Evolutionary conservation across 768 basidiomycete genomes (phyloP), one percentile per base, ranked within the genome.

Genomic region (Pulveroboletus ravenelii): DNA sequence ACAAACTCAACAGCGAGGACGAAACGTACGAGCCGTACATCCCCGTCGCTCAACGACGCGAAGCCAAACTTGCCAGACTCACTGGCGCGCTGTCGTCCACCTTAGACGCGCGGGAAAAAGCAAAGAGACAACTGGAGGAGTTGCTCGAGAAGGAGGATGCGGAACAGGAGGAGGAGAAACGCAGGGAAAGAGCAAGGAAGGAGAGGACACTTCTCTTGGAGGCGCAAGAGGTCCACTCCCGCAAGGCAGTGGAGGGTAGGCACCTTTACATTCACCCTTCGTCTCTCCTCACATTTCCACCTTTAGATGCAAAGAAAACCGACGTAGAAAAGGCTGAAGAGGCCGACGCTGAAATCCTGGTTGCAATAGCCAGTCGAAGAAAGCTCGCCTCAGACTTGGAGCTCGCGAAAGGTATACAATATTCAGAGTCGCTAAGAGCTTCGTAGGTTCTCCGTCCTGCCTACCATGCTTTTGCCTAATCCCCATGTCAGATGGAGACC

Each of bases 371-470:
- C 32, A 89, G 86, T 54, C 78, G 93, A 60, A 78, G 89, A 65
- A 95, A 93, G 65, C 80, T 99, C 12, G 93, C 90, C 0, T 93
- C 93, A 5, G 93, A 93, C 59, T 74, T 90, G 62, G 96, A 99
- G 66, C 72, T 98, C 30, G 95, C 96, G 2, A 83, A 92, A 64
- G 96, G 95, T 7, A 93, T 96, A 38, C 77, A 80, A 32, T 99
- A 97, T 65, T 89, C 86, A 0, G 90, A 97, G 57, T 78, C 92
- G 30, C 64, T 97, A 53, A 82, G 81, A 64, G 81, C 92, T 23
- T 84, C 87, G 93, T 91, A 63, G 46, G 81, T 30, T 63, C 41
- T n/a, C 17, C 20, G 32, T 53, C 41, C 34, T 46, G 36, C 13
- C 17, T 20, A 32, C 31, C 14, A 7, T 15, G n/a, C 27, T 15